Conservation (phyloP, 139 green algal genomes). For the Chlorella sp. region DNA sequence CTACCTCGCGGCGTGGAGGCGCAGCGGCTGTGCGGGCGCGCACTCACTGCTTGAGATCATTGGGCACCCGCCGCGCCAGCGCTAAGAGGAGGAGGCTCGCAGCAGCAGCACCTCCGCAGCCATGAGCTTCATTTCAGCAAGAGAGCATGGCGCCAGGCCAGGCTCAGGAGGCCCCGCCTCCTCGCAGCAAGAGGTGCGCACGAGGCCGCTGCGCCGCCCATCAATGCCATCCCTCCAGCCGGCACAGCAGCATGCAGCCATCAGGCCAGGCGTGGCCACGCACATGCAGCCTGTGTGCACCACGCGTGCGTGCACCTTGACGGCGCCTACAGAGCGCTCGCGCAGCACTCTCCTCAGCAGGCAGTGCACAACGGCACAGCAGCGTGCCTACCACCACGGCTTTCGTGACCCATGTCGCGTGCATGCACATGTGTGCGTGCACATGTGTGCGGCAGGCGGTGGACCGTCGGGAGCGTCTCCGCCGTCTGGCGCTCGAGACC, state of each 20-base stretch:
- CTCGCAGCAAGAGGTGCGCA: slow-evolving; percentile 67
- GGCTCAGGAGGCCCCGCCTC: slow-evolving; percentile 72
- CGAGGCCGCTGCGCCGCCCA: neutral
- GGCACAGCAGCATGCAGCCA: too few relatives aligned
- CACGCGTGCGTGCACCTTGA: too few relatives aligned
- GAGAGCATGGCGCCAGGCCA: slow-evolving; percentile 85
- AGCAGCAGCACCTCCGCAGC: too few relatives aligned
- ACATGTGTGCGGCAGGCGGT: slow-evolving; percentile 53
- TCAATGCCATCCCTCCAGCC: too few relatives aligned
- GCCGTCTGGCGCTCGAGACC: slow-evolving; percentile 95
- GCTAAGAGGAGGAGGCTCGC: too few relatives aligned
- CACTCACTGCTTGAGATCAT: too few relatives aligned
- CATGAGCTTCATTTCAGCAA: slow-evolving; percentile 82
- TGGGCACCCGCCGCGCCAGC: too few relatives aligned
- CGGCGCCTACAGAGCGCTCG: too few relatives aligned
- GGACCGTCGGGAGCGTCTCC: slow-evolving; percentile 87
- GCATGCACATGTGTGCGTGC: neutral
- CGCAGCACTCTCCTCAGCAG: neutral
- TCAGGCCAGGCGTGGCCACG: neutral
- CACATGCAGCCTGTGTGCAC: too few relatives aligned
- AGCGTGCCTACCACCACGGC: neutral
- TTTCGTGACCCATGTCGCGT: neutral
- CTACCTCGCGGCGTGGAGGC: too few relatives aligned
- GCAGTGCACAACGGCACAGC: neutral
- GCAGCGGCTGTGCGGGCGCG: too few relatives aligned